These are phyloP conservation scores for Aureobasidium sp. DNA, from an alignment of 2,329 filamentous ascomycete genomes.

Conservation along the genomic window DNA sequence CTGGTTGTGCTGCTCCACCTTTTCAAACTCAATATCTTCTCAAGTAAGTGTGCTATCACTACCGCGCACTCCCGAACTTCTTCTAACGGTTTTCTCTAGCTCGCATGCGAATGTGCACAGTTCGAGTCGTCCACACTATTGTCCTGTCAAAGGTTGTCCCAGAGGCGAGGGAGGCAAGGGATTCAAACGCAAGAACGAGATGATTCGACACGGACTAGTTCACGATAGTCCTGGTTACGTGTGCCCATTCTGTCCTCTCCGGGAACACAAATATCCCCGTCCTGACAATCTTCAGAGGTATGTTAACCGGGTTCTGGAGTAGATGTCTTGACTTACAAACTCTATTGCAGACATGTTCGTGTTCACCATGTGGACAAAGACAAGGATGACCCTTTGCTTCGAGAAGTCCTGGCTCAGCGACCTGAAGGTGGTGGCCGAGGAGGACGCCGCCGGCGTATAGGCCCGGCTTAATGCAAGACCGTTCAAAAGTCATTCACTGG, in stretches of 20 bases:
- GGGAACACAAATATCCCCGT: constrained; percentile 88
- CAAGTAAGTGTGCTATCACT: constrained; percentile 46
- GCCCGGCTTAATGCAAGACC: neutral
- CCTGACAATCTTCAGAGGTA: constrained; percentile 95
- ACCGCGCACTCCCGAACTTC: neutral
- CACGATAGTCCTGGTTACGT: constrained; percentile 93
- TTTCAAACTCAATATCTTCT: constrained; percentile 73
- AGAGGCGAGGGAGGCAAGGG: constrained; percentile 57
- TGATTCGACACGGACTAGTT: constrained; percentile 75
- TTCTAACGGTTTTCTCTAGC: constrained; percentile 26
- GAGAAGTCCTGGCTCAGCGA: constrained; percentile 78
- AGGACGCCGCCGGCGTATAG: constrained; percentile 65
- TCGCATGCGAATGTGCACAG: constrained; percentile 69
- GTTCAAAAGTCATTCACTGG: too few species aligned
- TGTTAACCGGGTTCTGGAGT: constrained; percentile 21
- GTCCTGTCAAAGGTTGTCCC: constrained; percentile 51
- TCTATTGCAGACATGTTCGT: constrained; percentile 69
- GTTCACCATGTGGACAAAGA: constrained; percentile 87
- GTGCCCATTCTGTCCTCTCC: constrained; percentile 90
- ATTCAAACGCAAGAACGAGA: constrained; percentile 64
- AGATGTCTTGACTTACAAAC: neutral
- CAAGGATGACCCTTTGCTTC: constrained; percentile 74
- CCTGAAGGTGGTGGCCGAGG: constrained; percentile 78
- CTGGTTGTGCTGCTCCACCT: constrained; percentile 62
- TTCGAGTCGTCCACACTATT: constrained; percentile 56